Conservation (phyloP, 2,329 filamentous ascomycete genomes). For the Botrytis galanthina region DNA sequence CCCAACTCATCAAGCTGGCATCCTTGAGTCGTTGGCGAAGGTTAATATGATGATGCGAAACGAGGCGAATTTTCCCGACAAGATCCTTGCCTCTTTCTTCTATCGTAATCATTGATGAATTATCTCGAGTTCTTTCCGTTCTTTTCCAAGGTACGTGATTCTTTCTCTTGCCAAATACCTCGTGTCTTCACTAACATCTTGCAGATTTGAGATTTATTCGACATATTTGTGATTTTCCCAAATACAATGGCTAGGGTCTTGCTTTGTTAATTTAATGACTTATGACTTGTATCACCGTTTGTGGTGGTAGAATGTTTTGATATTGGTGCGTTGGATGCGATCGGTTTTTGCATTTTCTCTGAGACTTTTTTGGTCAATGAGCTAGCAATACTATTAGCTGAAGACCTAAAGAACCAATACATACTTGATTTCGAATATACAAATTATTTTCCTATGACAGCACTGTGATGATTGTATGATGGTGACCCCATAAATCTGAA, state of each 20-base stretch:
- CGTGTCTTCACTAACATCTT: neutral
- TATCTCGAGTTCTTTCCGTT: neutral
- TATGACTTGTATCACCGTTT: neutral
- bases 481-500: neutral
- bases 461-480: neutral
- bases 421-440: neutral
- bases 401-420: neutral
- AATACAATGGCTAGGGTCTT: neutral
- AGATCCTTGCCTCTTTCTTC: neutral
- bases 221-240: neutral
- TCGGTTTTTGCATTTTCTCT: neutral
- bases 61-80: neutral
- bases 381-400: neutral
- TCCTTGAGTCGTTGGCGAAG: neutral
- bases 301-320: neutral
- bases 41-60: neutral
- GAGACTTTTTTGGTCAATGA: neutral
- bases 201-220: neutral
- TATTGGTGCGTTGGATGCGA: slow-evolving; percentile 5
- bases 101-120: neutral
- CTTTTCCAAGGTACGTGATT: neutral
- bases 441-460: neutral
- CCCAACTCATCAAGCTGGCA: neutral
- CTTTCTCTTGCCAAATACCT: neutral
- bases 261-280: neutral